Evolutionary conservation across 1,284 basidiomycete species (phyloP).

Genomic region (Volvariella volvacea): DNA sequence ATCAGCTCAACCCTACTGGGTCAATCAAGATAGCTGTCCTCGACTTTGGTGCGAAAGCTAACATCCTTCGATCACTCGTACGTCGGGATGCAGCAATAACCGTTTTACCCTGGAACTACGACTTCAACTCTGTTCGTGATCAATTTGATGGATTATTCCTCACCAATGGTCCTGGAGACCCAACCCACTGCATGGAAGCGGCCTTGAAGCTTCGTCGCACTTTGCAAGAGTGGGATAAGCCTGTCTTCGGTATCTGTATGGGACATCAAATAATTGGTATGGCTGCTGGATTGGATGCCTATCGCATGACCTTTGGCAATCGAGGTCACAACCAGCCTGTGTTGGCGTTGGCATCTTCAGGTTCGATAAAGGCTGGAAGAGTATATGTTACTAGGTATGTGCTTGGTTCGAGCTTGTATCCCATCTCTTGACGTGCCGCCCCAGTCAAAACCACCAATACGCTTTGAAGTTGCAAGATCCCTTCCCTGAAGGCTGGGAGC

Average conservation of each 20-base stretch:
- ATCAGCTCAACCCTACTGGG: slow-evolving; percentile 83
- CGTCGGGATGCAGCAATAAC: slow-evolving; percentile 89
- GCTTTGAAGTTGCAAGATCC: slow-evolving; percentile 89
- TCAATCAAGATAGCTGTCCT: slow-evolving; percentile 91
- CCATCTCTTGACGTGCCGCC: neutral
- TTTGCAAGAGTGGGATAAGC: slow-evolving; percentile 84
- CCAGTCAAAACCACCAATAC: slow-evolving; percentile 91
- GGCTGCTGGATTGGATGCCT: slow-evolving; percentile 94
- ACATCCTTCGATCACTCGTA: slow-evolving; percentile 91
- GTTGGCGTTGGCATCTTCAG: slow-evolving; percentile 83
- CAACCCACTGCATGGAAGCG: slow-evolving; percentile 84
- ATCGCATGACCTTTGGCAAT: slow-evolving; percentile 97
- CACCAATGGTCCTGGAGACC: slow-evolving; percentile 95
- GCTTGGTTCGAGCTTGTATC: slow-evolving; percentile 4
- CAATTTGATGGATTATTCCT: slow-evolving; percentile 95
- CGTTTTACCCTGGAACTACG: slow-evolving; percentile 95
- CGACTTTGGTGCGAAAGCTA: slow-evolving; percentile 97
- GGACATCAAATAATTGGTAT: slow-evolving; percentile 97
- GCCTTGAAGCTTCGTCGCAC: slow-evolving; percentile 77
- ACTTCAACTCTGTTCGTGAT: slow-evolving; percentile 89
- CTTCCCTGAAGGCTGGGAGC: slow-evolving; percentile 93
- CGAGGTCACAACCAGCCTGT: slow-evolving; percentile 99
- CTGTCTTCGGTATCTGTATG: slow-evolving; percentile 99
- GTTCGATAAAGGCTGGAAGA: slow-evolving; percentile 90
- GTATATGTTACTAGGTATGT: slow-evolving; percentile 93